Evolutionary conservation across 2,329 filamentous ascomycete genomes (phyloP).

Genomic region (Colletotrichum sp.): DNA sequence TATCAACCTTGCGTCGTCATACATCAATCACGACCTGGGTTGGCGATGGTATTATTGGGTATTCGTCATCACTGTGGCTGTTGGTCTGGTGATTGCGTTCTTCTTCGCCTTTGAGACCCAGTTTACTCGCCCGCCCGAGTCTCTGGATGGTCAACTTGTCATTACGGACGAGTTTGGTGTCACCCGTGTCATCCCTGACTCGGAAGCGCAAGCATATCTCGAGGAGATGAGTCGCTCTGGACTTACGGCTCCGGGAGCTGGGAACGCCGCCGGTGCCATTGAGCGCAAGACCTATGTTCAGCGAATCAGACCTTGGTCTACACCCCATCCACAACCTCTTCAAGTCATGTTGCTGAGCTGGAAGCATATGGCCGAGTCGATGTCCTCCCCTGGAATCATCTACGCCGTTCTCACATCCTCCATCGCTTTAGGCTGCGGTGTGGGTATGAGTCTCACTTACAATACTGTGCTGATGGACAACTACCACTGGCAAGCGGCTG

Average conservation of each 20-base stretch:
- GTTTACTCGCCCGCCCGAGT: slow-evolving; percentile 37
- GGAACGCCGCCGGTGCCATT: background rate
- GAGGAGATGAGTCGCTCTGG: background rate
- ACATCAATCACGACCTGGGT: slow-evolving; percentile 36
- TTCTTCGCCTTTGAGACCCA: slow-evolving; percentile 44
- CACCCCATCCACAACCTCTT: slow-evolving; percentile 20
- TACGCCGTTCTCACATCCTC: slow-evolving; percentile 41
- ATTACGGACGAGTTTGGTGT: slow-evolving; percentile 43
- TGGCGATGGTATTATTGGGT: slow-evolving; percentile 50
- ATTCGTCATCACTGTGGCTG: slow-evolving; percentile 36
- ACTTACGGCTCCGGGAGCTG: background rate
- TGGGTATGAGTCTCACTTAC: slow-evolving; percentile 43
- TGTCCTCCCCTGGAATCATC: slow-evolving; percentile 39
- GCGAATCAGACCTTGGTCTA: slow-evolving; percentile 34
- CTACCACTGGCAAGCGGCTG: slow-evolving; percentile 35
- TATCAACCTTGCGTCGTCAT: slow-evolving; percentile 38
- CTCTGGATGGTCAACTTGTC: slow-evolving; percentile 36
- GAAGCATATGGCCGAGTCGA: slow-evolving; percentile 22
- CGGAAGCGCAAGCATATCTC: slow-evolving; percentile 31
- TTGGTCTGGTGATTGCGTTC: slow-evolving; percentile 40
- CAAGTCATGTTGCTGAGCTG: slow-evolving; percentile 17
- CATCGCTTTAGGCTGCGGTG: slow-evolving; percentile 38
- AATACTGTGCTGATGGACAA: slow-evolving; percentile 34
- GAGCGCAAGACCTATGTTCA: slow-evolving; percentile 25
- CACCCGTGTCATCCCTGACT: slow-evolving; percentile 35